Percentiles rank a stretch among this genome's conserved stretches.
phyloP scores from a whole-genome alignment of 352 stramenopile species.

The Pythium utonaiense region DNA sequence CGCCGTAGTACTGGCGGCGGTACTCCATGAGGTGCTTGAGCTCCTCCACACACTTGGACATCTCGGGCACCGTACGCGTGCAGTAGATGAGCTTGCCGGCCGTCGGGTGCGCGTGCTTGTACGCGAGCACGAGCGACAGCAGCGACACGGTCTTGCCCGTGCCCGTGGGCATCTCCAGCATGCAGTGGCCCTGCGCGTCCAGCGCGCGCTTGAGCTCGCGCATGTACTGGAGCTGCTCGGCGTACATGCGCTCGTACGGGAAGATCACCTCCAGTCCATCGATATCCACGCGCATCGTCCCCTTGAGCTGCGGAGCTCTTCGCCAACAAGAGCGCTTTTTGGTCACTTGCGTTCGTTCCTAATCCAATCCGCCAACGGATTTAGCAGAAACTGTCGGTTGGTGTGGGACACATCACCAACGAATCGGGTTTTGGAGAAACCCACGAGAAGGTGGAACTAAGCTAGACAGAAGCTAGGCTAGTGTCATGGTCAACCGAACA shows the following conservation, averaged over 20 bases:
- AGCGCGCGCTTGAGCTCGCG: slow-evolving; percentile 96
- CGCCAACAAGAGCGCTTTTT: background rate
- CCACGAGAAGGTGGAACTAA: background rate
- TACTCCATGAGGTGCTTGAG: slow-evolving; percentile 94
- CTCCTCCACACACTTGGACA: slow-evolving; percentile 98
- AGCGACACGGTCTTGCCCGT: slow-evolving; percentile 98
- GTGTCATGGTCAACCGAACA: too few relatives aligned
- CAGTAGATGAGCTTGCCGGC: slow-evolving; percentile 99
- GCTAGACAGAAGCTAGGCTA: too few relatives aligned
- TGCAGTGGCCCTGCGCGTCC: slow-evolving; percentile 95
- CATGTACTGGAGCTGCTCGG: slow-evolving; percentile 99
- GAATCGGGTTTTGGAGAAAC: background rate
- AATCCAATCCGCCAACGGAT: background rate
- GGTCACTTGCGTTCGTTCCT: background rate
- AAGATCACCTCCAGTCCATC: slow-evolving; percentile 98
- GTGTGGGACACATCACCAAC: background rate
- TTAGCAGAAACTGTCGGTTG: background rate
- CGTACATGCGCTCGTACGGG: slow-evolving; percentile 96
- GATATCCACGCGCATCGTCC: slow-evolving; percentile 91
- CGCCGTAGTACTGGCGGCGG: slow-evolving; percentile 58
- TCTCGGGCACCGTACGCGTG: slow-evolving; percentile 99
- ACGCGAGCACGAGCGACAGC: slow-evolving; percentile 94
- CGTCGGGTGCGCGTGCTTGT: slow-evolving; percentile 93
- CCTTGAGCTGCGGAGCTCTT: background rate
- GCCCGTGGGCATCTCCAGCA: slow-evolving; percentile 99